Conservation (phyloP, 331 rosid genomes). For the Pyrus hybrid region DNA sequence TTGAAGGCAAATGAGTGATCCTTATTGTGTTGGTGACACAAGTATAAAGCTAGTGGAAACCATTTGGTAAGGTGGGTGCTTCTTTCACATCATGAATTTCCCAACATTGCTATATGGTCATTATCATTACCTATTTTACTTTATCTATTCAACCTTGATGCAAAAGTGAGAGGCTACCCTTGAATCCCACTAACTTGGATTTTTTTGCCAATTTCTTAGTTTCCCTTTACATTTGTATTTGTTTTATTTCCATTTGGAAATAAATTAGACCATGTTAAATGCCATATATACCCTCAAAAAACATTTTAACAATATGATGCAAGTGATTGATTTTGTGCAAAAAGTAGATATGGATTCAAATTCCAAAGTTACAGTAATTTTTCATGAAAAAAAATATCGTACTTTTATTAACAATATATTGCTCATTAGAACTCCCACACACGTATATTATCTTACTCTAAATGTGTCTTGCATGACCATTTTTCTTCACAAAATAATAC, state of each 20-base stretch:
- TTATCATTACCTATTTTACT: slow-evolving; percentile 11
- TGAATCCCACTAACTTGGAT: slow-evolving; percentile 4
- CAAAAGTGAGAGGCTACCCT: slow-evolving; percentile 3
- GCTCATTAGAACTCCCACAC: neutral
- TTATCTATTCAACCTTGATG: slow-evolving; percentile 1
- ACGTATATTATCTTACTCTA: too few relatives aligned
- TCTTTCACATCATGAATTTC: slow-evolving; percentile 22
- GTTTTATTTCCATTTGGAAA: neutral
- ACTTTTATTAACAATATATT: neutral
- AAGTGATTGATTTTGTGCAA: neutral
- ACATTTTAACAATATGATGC: neutral
- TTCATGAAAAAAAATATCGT: neutral
- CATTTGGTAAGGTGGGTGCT: slow-evolving; percentile 26
- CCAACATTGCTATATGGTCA: slow-evolving; percentile 9
- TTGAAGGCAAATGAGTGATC: slow-evolving; percentile 1
- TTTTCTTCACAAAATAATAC: too few relatives aligned
- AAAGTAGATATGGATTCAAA: neutral
- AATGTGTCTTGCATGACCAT: neutral
- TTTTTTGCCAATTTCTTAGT: neutral
- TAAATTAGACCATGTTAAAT: neutral
- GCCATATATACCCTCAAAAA: neutral
- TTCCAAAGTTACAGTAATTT: neutral
- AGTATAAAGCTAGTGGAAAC: slow-evolving; percentile 4
- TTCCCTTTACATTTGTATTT: neutral
- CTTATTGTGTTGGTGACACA: slow-evolving; percentile 10